Conservation (phyloP, 345 rosid species). For the Theobroma cacao region DNA sequence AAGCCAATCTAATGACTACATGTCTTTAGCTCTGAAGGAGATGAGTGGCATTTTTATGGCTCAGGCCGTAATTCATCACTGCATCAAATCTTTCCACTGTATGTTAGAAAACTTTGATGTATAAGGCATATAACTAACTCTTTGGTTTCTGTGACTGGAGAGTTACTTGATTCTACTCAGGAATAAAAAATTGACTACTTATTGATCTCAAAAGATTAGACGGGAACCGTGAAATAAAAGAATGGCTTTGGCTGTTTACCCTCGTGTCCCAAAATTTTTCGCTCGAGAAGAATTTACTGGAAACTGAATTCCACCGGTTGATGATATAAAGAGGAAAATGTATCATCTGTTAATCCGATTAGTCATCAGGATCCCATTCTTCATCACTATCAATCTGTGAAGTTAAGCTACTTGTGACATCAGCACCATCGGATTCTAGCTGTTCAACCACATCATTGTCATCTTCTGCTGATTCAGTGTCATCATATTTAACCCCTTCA, state of each 20-base stretch:
- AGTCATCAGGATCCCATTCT: conserved; percentile 97
- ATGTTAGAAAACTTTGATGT: conserved; percentile 17
- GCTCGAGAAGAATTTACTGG: conserved; percentile 28
- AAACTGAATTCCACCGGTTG: conserved; percentile 26
- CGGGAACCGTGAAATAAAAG: conserved; percentile 26
- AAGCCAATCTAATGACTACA: not conserved
- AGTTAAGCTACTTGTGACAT: conserved; percentile 39
- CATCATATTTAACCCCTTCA: conserved; percentile 39
- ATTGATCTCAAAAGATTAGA: conserved; percentile 31
- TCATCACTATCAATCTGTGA: conserved; percentile 68
- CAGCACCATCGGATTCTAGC: conserved; percentile 52
- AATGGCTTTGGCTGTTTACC: conserved; percentile 32
- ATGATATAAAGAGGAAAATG: conserved; percentile 7
- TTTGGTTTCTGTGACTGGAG: conserved; percentile 25
- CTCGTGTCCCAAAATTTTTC: conserved; percentile 20
- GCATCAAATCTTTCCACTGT: conserved; percentile 16
- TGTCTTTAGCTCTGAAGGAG: not conserved
- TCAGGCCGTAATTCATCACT: conserved; percentile 14
- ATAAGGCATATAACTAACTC: conserved; percentile 21
- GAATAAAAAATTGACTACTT: conserved; percentile 38
- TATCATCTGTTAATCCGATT: conserved; percentile 22
- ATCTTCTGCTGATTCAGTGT: conserved; percentile 52
- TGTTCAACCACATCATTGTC: conserved; percentile 50
- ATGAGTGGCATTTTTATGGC: not conserved
- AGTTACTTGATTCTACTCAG: conserved; percentile 29